phyloP scores from a whole-genome alignment of 2,329 filamentous ascomycete genomes.

The Thermochaetoides dissita region DNA sequence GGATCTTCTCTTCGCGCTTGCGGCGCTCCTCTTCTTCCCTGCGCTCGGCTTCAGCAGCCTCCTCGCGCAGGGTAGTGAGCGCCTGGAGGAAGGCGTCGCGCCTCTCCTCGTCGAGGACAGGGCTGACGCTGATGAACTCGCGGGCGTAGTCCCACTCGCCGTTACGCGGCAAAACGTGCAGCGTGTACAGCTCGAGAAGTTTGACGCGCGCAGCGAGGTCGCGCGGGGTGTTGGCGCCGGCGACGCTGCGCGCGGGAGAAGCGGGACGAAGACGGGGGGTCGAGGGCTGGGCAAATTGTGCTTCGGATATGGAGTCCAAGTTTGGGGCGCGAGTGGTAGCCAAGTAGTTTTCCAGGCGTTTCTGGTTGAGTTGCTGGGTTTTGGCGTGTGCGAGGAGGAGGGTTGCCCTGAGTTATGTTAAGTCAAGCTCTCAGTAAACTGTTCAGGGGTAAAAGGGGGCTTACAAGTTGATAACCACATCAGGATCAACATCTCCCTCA shows the following conservation, averaged over 20 bases:
- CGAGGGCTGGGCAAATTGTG: slow-evolving; percentile 39
- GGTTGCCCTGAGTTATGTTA: slow-evolving; percentile 51
- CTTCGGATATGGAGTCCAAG: slow-evolving; percentile 49
- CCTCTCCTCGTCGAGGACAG: slow-evolving; percentile 82
- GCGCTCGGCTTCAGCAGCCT: slow-evolving; percentile 59
- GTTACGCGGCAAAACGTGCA: slow-evolving; percentile 87
- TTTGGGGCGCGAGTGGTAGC: slow-evolving; percentile 60
- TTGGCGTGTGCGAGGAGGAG: slow-evolving; percentile 81
- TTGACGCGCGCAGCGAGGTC: slow-evolving; percentile 77
- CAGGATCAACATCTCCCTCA: slow-evolving; percentile 83
- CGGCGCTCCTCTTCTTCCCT: slow-evolving; percentile 45
- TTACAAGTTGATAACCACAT: slow-evolving; percentile 82
- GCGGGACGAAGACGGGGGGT: slow-evolving; percentile 25
- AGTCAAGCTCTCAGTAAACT: background rate
- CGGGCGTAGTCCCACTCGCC: slow-evolving; percentile 91
- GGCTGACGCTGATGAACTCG: slow-evolving; percentile 76
- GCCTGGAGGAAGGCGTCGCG: slow-evolving; percentile 81
- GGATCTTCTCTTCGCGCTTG: slow-evolving; percentile 42
- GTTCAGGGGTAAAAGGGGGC: slow-evolving; percentile 18
- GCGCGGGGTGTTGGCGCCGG: slow-evolving; percentile 67
- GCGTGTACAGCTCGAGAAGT: slow-evolving; percentile 85
- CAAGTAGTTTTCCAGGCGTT: slow-evolving; percentile 76
- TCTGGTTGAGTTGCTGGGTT: slow-evolving; percentile 71
- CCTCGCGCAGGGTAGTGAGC: slow-evolving; percentile 69
- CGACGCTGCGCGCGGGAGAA: slow-evolving; percentile 31